Conservation (phyloP, 1,139 yeast species). For the Geotrichum bryndzae region DNA sequence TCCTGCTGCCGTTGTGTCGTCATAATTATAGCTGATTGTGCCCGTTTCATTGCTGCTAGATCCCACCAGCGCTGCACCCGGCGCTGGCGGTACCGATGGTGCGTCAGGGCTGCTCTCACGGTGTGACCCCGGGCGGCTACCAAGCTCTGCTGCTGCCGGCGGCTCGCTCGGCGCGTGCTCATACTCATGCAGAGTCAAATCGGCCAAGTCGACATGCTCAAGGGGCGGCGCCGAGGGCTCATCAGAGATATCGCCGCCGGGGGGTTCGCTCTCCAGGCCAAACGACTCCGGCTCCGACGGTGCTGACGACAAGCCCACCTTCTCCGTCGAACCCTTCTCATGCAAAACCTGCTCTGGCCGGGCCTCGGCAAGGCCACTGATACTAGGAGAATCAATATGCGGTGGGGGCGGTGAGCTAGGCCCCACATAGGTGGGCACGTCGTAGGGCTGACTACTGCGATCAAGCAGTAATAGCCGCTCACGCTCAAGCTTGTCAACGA, state of each 20-base stretch:
- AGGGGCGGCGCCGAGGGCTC: neutral
- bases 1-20: neutral
- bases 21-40: neutral
- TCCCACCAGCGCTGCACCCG: neutral
- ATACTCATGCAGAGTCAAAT: neutral
- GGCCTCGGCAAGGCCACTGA: neutral
- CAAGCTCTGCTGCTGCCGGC: neutral
- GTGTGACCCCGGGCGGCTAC: neutral
- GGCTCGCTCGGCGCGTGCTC: neutral
- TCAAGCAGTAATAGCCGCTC: neutral
- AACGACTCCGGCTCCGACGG: neutral
- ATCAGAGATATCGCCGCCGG: neutral
- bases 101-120: neutral
- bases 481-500: neutral
- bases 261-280: neutral
- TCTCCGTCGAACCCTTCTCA: neutral
- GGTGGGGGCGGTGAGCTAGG: neutral
- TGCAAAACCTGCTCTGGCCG: neutral
- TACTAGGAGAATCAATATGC: neutral
- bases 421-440: neutral
- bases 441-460: neutral
- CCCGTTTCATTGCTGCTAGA: neutral
- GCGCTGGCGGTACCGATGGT: neutral
- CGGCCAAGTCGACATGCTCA: neutral
- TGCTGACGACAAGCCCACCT: neutral